These are phyloP conservation scores for Thielaviopsis punctulata DNA, from an alignment of 2,329 filamentous ascomycete species.

Conservation along the genomic window DNA sequence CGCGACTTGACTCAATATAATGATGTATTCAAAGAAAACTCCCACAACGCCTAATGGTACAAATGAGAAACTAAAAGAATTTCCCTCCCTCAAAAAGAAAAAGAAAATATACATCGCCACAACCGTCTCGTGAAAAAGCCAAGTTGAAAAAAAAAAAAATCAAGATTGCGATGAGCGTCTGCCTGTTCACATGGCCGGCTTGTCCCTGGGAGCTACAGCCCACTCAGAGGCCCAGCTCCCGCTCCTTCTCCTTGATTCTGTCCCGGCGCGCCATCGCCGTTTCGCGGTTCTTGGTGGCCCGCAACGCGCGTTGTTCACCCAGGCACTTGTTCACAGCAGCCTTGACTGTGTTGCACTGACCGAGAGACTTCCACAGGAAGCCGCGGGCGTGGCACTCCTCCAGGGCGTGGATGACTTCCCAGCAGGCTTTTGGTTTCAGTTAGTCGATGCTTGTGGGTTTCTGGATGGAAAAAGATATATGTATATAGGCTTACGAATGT, in stretches of 20 bases:
- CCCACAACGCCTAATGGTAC: conserved; percentile 6
- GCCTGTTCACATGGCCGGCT: too few species aligned
- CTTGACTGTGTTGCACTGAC: conserved; percentile 82
- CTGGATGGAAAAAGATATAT: neutral
- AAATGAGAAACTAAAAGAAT: neutral
- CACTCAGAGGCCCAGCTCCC: conserved; percentile 22
- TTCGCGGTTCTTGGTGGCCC: conserved; percentile 57
- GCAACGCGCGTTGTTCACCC: conserved; percentile 59
- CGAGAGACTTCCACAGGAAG: conserved; percentile 80
- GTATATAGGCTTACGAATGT: conserved; percentile 21
- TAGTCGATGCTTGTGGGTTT: neutral
- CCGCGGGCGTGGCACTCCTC: conserved; percentile 89
- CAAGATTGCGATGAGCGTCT: too few species aligned
- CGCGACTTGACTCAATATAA: conserved; percentile 8
- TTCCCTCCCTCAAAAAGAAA: too few species aligned
- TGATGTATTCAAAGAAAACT: conserved; percentile 10
- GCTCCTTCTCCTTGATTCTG: conserved; percentile 59
- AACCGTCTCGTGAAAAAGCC: too few species aligned
- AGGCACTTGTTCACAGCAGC: conserved; percentile 71
- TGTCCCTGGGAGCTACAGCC: too few species aligned
- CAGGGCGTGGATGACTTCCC: conserved; percentile 81
- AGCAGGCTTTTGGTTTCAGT: conserved; percentile 52
- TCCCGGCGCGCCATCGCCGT: conserved; percentile 50
- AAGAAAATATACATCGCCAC: neutral
- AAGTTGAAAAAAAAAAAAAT: neutral